A percentile compares a stretch with the other conserved stretches of the same genome.
Evolutionary conservation across 2,329 filamentous ascomycete genomes (phyloP).

Genomic region (Ceratocystis huliohia): DNA sequence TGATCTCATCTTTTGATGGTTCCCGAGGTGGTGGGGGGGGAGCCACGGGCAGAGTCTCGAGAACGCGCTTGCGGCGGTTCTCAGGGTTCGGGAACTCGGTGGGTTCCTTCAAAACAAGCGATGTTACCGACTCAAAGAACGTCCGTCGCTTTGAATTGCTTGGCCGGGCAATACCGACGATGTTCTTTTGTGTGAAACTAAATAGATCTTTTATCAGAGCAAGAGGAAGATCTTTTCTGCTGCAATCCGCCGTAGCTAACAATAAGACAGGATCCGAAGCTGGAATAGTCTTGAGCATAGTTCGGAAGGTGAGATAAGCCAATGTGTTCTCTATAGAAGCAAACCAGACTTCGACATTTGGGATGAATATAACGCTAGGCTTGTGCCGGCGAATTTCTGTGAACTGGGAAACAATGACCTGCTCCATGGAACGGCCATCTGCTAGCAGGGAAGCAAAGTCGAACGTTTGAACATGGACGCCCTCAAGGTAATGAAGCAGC

Average conservation of each 20-base stretch:
- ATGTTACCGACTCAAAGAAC: constrained; percentile 64
- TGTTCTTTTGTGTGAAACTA: constrained; percentile 69
- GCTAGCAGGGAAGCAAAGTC: constrained; percentile 78
- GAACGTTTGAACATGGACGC: constrained; percentile 87
- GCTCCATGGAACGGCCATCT: constrained; percentile 73
- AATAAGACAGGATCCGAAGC: constrained; percentile 83
- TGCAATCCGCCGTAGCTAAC: constrained; percentile 68
- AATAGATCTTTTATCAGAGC: constrained; percentile 67
- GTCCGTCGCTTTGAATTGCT: constrained; percentile 51
- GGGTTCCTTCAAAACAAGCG: constrained; percentile 67
- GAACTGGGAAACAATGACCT: constrained; percentile 81
- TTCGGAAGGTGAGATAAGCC: constrained; percentile 67
- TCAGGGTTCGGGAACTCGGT: constrained; percentile 76
- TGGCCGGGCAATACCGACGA: constrained; percentile 57
- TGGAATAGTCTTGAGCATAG: constrained; percentile 68
- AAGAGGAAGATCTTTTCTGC: constrained; percentile 46
- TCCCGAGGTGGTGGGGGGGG: constrained; percentile 56
- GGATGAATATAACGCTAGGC: constrained; percentile 89
- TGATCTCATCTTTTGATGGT: constrained; percentile 65
- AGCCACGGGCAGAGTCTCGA: constrained; percentile 65
- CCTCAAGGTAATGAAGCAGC: constrained; percentile 80
- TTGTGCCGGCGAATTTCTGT: constrained; percentile 88
- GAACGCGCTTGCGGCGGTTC: constrained; percentile 71
- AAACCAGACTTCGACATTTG: constrained; percentile 82
- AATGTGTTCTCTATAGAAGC: constrained; percentile 47